phyloP scores from a whole-genome alignment of 2,329 filamentous ascomycete species.

The Fusarium dlaminii region DNA sequence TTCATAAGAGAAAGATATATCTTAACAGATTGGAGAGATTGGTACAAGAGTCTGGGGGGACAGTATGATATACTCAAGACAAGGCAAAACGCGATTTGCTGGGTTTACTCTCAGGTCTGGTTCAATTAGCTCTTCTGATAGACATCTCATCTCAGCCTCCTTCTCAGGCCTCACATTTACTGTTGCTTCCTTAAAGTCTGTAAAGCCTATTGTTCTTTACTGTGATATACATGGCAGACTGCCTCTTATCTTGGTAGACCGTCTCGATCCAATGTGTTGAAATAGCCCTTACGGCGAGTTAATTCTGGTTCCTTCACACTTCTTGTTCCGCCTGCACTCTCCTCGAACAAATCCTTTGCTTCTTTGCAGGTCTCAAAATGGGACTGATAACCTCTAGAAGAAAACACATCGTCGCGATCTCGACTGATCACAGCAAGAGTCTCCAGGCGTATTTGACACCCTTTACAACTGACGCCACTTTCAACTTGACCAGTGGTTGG shows the following conservation, averaged over 20 bases:
- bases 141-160: not conserved
- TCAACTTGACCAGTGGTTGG: rapidly evolving
- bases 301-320: not conserved
- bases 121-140: rapidly evolving
- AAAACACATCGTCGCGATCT: not conserved
- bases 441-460: rapidly evolving
- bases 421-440: rapidly evolving
- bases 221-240: not conserved
- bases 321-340: not conserved
- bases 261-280: not conserved
- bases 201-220: rapidly evolving
- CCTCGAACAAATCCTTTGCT: rapidly evolving
- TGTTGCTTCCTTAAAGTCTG: rapidly evolving
- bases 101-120: not conserved
- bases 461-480: not conserved
- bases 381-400: not conserved
- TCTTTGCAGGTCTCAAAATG: not conserved
- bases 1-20: conserved; percentile 33
- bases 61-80: not conserved
- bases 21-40: conserved; percentile 22
- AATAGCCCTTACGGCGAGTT: not conserved
- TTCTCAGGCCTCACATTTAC: too few relatives aligned
- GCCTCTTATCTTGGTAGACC: not conserved
- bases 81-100: not conserved
- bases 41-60: not conserved